A percentile compares a stretch with the other conserved stretches of the same genome.
phyloP scores from a whole-genome alignment of 176 grass and related monocot genomes.

The Alloteropsis semialata region DNA sequence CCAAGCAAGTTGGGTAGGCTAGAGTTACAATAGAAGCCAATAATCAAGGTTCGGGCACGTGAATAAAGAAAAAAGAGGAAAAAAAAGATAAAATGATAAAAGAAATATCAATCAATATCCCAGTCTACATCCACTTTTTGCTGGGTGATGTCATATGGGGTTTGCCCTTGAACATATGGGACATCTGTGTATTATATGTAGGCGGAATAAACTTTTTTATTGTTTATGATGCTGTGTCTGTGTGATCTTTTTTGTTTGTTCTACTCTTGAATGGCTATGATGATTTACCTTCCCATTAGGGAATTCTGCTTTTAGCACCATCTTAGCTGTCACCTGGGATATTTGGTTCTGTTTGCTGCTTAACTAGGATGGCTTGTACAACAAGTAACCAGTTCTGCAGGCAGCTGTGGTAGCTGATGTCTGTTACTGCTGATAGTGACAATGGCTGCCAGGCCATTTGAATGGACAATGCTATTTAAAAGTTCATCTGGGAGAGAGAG shows the following conservation, averaged over 20 bases:
- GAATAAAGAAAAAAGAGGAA: too few species aligned
- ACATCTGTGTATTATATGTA: background rate
- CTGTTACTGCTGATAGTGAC: background rate
- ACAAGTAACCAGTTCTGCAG: background rate
- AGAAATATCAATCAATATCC: too few species aligned
- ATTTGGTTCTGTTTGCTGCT: background rate
- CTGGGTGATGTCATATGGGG: background rate
- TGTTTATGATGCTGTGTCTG: background rate
- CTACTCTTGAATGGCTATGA: constrained; percentile 1
- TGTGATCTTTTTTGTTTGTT: background rate
- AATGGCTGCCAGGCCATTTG: background rate
- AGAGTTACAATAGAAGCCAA: too few species aligned
- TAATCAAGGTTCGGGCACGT: too few species aligned
- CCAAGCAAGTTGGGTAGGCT: too few species aligned
- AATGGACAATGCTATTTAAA: background rate
- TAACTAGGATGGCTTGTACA: constrained; percentile 8
- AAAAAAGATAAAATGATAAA: too few species aligned
- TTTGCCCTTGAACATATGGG: too few species aligned
- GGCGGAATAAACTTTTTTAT: background rate
- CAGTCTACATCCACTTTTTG: too few species aligned
- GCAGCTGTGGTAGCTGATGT: background rate
- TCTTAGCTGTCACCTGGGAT: background rate
- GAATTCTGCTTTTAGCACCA: background rate
- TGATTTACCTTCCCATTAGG: background rate
- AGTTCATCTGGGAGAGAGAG: background rate